Evolutionary conservation across 768 basidiomycete genomes (phyloP), one percentile per base, ranked within the genome.

Genomic region (Solioccasus polychromus): DNA sequence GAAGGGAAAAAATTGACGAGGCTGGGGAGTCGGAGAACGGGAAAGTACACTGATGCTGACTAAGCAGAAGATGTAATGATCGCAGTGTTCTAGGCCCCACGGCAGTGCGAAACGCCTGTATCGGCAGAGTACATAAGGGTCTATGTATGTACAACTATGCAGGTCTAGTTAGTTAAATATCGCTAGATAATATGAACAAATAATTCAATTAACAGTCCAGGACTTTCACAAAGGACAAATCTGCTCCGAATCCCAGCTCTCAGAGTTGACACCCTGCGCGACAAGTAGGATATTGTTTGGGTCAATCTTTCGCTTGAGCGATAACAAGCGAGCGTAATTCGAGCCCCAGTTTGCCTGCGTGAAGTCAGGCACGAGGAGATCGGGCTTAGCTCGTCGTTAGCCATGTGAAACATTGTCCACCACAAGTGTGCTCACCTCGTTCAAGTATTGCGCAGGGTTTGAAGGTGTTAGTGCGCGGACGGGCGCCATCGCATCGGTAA

Each of bases 1-100:
- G 52, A 44, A 8, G 48, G 41, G 38, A 11, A 48, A 10, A 37
- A 25, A 17, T 34, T n/a, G 10, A 12, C 41, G 42, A 45, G 15
- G 40, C 34, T 12, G 34, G 20, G 17, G 28, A 25, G 19, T 25
- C 17, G 40, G 31, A 32, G 1, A 36, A 17, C 24, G 18, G 24
- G 42, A 22, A 34, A 11, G 35, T n/a, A n/a, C n/a, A 39, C 26
- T 36, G 39, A 42, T 31, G 28, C 32, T 10, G 19, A 30, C 17
- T 34, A 6, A 11, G 26, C 11, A 6, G 11, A 26, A 11, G 26
- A 26, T 6, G 6, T 11, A 11, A 26, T 26, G 11, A 26, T 26
- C 11, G 11, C 26, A 26, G 26, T n/a, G n/a, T n/a, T n/a, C n/a
- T n/a, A n/a, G n/a, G n/a, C n/a, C n/a, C n/a, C n/a, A n/a, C n/a